Base-by-base conservation (phyloP, 805 yeast species). In the Ogataea nitratoaversa region DNA sequence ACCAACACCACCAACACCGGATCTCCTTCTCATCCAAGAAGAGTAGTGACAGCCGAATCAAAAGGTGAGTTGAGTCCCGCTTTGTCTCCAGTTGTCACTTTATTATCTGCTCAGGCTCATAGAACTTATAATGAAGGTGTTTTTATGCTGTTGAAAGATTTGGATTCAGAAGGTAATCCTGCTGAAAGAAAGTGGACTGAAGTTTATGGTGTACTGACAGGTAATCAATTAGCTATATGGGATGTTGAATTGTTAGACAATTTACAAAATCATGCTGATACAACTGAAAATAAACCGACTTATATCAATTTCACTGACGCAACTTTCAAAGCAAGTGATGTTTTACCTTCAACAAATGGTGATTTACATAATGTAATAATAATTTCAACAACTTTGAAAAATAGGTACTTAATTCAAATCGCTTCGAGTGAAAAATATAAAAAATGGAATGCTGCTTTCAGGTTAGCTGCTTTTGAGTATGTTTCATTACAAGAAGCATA, bases 301-400 rank as follows among this genome's bases (percentile, higher is more conserved):
- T 93, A 91, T 63, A 76, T 93, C 57, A 93, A 93, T 64, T 81
- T 93, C 55, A 80, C 95, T 2, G 99, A 93, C 61, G 85, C 97
- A 2, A 79, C 82, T 14, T 82, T 88, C 63, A 84, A 83, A 58
- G 81, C 93, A 11, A 75, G 84, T 54, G 73, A 73, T 38, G 58
- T 70, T 3, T 70, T 87, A 32, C 90, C 90, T 2, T 70, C 79
- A 6, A 65, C 76, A 7, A 76, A 80, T 17, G 84, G 86, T 7
- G 78, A 80, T 52, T 70, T 86, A 49, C 75, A 77, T 29, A 86
- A 89, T 57, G 85, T 90, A 30, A 76, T 93, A 18, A 81, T 87
- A n/a, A 84, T 91, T 3, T 85, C 95, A 32, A 93, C 99, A 2
- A 93, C 98, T 2, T 70, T 89, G 66, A 89, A 87, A 56, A 93